phyloP scores from a whole-genome alignment of 306 rosid genomes.

The Rosa lucieae region DNA sequence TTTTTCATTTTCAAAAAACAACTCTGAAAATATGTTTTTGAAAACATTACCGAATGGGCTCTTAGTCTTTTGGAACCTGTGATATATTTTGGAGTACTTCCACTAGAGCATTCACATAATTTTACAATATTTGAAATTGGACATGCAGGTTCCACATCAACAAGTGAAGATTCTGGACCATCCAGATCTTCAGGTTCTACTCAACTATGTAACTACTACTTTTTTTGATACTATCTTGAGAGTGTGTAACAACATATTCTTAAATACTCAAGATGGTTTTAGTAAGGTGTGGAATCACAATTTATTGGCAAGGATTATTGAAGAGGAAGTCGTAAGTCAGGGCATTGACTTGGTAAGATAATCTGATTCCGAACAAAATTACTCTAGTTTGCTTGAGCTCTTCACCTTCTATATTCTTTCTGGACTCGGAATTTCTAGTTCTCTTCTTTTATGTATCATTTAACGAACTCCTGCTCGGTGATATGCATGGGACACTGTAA shows the following conservation, averaged over 20 bases:
- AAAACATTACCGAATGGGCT: no score
- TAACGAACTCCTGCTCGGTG: neutral
- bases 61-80: no score
- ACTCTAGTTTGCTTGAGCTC: no score
- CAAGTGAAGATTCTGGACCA: slow-evolving; percentile 72
- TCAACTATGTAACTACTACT: neutral
- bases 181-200: slow-evolving; percentile 77
- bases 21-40: no score
- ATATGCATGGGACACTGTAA: slow-evolving; percentile 66
- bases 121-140: slow-evolving; percentile 18
- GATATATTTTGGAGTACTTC: neutral
- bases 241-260: slow-evolving; percentile 24
- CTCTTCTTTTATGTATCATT: neutral
- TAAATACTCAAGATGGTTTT: slow-evolving; percentile 75
- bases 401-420: no score
- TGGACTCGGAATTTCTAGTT: no score
- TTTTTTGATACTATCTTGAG: slow-evolving; percentile 19
- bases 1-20: no score
- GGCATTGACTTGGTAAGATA: slow-evolving; percentile 63
- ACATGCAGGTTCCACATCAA: slow-evolving; percentile 62
- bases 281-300: slow-evolving; percentile 71
- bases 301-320: slow-evolving; percentile 56
- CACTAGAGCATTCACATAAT: slow-evolving; percentile 6
- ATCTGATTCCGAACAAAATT: neutral
- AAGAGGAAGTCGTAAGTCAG: slow-evolving; percentile 46